A percentile compares a stretch with the other conserved stretches of the same genome.
Conservation (phyloP, 108 stramenopile species). For the Nitzschia sp. region DNA sequence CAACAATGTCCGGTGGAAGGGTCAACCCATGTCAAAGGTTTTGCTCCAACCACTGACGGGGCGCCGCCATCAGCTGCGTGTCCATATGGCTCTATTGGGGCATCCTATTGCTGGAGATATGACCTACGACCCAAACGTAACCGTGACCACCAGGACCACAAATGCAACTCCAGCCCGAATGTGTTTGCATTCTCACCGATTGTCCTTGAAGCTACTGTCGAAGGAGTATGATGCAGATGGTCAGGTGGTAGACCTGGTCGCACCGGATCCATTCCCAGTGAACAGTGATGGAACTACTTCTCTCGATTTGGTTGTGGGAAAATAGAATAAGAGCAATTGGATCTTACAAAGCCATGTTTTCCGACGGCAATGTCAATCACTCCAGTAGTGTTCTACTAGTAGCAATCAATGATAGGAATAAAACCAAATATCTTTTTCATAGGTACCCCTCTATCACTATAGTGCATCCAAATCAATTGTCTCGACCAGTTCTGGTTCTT, state of each 20-base stretch:
- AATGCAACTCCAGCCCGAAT: slow-evolving; percentile 50
- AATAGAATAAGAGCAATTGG: too few relatives aligned
- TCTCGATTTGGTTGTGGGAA: too few relatives aligned
- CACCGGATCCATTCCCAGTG: slow-evolving; percentile 15
- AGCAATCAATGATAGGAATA: too few relatives aligned
- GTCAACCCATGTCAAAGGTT: slow-evolving; percentile 73
- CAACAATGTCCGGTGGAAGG: slow-evolving; percentile 25
- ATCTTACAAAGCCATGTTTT: too few relatives aligned
- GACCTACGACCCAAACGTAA: slow-evolving; percentile 55
- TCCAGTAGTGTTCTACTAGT: too few relatives aligned
- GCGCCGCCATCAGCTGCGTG: slow-evolving; percentile 91
- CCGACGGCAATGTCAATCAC: too few relatives aligned
- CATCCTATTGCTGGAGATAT: slow-evolving; percentile 92
- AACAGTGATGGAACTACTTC: neutral
- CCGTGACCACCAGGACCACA: neutral
- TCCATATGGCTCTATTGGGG: slow-evolving; percentile 81
- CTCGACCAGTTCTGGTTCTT: neutral
- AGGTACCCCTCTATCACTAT: neutral
- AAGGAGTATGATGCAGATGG: neutral
- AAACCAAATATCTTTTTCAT: too few relatives aligned
- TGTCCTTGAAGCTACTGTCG: slow-evolving; percentile 29
- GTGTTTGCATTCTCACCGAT: slow-evolving; percentile 76
- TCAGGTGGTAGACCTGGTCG: slow-evolving; percentile 11
- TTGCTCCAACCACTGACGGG: slow-evolving; percentile 74
- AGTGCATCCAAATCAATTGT: neutral